Base-by-base conservation (phyloP, 139 green algal genomes). In the Microglena sp. region DNA sequence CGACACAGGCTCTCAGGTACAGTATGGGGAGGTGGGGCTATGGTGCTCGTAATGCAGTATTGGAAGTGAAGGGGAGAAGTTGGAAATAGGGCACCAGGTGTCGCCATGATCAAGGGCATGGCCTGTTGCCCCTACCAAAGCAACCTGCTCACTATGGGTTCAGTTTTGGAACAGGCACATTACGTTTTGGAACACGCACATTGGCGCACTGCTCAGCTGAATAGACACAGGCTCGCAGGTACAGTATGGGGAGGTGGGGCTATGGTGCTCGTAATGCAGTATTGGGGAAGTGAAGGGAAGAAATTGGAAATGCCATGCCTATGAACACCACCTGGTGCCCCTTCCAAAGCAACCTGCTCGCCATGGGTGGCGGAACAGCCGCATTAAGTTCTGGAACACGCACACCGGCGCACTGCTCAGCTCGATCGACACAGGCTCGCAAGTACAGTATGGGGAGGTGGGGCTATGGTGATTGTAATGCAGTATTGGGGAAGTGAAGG, bases 321-420 rank as follows among this genome's bases (percentile, higher is more conserved):
- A n/a, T n/a, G n/a, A n/a, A n/a, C n/a, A n/a, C n/a, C n/a, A n/a
- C n/a, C n/a, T n/a, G 79, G 79, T 86, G 75, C 66, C 79, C 79
- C 28, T 82, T 81, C 30, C 92, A 96, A 78, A 90, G 92, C 69
- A 93, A 92, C 64, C 75, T 99, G 61, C 81, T 99, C 43, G 93
- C 90, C 15, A 88, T 71, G 4, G 93, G 93, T 1, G 93, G 93
- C 15, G 93, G 93, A 60, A 97, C 93, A 22, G 93, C 92, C 0
- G 83, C 82, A 96, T 99, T 34, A 84, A 87, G 34, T 97, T 99
- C 76, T 98, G 93, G 92, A 97, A 96, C 85, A 97, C 93, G 6
- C 77, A 82, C 64, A 96, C 91, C 0, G 81, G 83, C 55, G 79
- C 80, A 5, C 63, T 74, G n/a, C 68, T 98, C 50, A 85, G 82